Evolutionary conservation across 768 basidiomycete genomes (phyloP), one percentile per base, ranked within the genome.

Genomic region (Mycena epipterygia): DNA sequence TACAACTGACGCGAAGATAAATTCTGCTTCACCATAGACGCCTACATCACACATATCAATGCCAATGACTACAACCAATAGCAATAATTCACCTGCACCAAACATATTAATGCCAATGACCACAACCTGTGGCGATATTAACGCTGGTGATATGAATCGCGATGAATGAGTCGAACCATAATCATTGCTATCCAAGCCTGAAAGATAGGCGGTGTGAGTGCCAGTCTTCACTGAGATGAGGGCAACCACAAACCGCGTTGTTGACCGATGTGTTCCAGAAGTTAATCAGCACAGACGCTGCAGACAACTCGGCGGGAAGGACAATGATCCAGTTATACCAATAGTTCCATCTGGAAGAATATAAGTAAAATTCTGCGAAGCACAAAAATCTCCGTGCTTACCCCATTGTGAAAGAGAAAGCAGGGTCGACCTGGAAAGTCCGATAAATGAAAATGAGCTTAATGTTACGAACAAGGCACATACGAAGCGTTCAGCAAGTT

Each of bases 1-100:
- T 77, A 77, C 13, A 85, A 75, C 89, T 78, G 70, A 92, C 86
- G 94, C 94, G 77, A 96, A 96, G 56, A 90, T 85, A 76, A 97
- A 97, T 80, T 96, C 95, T 9, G 90, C 89, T 80, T 96, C 94
- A 39, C 94, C 93, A 75, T 95, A 95, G 32, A 88, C 93, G 81
- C 89, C 91, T 49, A 93, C 91, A 55, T 93, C 94, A 8, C 90
- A 80, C 84, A 93, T 77, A 77, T 95, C 95, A 80, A 95, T 96
- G 32, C 82, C 83, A 48, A 97, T 78, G 46, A 93, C 91, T 30
- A 97, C 90, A 42, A 93, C 75, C 75, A 96, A 81, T 62, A n/a
- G n/a, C n/a, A n/a, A n/a, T n/a, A n/a, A n/a, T n/a, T n/a, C n/a
- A n/a, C n/a, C n/a, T n/a, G n/a, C n/a, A n/a, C n/a, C 90, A 37